Percentiles rank a stretch among this genome's conserved stretches.
Conservation (phyloP, 108 stramenopile species). For the Stephanodiscus minutulus region DNA sequence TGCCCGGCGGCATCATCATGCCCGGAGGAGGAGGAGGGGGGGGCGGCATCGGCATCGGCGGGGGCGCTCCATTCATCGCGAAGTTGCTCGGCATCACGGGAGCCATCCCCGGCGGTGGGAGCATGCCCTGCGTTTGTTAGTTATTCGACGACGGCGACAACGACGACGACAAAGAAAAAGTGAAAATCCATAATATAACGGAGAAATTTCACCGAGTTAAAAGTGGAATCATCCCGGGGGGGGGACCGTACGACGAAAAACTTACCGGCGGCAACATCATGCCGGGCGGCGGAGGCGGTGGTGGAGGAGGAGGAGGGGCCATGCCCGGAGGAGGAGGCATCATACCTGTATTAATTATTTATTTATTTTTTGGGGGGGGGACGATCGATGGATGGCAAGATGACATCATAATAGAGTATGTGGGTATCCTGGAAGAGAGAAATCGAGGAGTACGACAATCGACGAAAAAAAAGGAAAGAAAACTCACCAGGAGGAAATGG, state of each 20-base stretch:
- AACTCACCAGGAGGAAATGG: conserved; percentile 12
- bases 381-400: background rate
- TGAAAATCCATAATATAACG: background rate
- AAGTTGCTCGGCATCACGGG: conserved; percentile 33
- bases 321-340: conserved; percentile 46
- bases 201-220: no score
- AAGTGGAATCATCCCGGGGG: background rate
- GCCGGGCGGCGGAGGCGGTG: conserved; percentile 1
- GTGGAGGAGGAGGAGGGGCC: conserved; percentile 16
- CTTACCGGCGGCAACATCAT: conserved; percentile 13
- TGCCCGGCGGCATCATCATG: conserved; percentile 38
- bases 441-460: background rate
- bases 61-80: conserved; percentile 4
- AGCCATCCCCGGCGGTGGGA: conserved; percentile 60
- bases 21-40: conserved; percentile 25
- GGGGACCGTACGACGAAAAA: background rate
- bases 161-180: background rate
- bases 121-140: conserved; percentile 5
- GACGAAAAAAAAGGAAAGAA: background rate
- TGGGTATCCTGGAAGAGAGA: no score
- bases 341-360: conserved; percentile 9
- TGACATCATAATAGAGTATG: background rate
- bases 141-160: no score
- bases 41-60: conserved; percentile 25
- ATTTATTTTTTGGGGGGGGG: no score